phyloP scores from a whole-genome alignment of 208 protist species.

The Wallacemonas sp. region DNA sequence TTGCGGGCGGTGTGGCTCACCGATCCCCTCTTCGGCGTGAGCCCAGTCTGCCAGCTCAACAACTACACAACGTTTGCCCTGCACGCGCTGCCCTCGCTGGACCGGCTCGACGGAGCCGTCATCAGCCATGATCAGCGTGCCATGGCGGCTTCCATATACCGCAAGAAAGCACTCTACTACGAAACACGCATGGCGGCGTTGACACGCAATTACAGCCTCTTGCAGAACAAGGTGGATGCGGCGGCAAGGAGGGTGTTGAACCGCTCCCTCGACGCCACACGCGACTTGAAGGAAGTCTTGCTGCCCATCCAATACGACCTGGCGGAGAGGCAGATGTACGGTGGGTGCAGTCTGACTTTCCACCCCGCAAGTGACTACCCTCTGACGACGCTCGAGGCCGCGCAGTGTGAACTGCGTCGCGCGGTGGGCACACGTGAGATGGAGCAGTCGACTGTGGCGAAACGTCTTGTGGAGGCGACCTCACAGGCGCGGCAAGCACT shows the following conservation, averaged over 20 bases:
- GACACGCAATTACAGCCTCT: slow-evolving; percentile 73
- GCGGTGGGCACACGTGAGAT: slow-evolving; percentile 69
- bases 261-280: slow-evolving; percentile 19
- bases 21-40: slow-evolving; percentile 92
- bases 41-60: slow-evolving; percentile 89
- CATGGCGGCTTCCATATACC: slow-evolving; percentile 83
- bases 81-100: slow-evolving; percentile 62
- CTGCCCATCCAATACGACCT: slow-evolving; percentile 31
- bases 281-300: slow-evolving; percentile 27
- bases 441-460: slow-evolving; percentile 44
- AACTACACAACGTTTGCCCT: slow-evolving; percentile 94
- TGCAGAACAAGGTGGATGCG: slow-evolving; percentile 33
- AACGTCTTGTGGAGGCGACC: slow-evolving; percentile 32
- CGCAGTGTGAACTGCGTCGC: slow-evolving; percentile 27
- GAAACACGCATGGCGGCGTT: slow-evolving; percentile 92
- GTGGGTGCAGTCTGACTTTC: slow-evolving; percentile 2
- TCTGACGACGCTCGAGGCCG: slow-evolving; percentile 19
- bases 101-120: slow-evolving; percentile 71
- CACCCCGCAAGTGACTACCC: slow-evolving; percentile 9
- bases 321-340: slow-evolving; percentile 31
- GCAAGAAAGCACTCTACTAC: slow-evolving; percentile 96
- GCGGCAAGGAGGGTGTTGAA: slow-evolving; percentile 14
- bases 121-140: slow-evolving; percentile 81
- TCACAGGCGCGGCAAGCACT: slow-evolving; percentile 23
- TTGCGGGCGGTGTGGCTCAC: slow-evolving; percentile 75